Conservation (phyloP, 495 filamentous ascomycete species). For the Umbilicaria muhlenbergii region DNA sequence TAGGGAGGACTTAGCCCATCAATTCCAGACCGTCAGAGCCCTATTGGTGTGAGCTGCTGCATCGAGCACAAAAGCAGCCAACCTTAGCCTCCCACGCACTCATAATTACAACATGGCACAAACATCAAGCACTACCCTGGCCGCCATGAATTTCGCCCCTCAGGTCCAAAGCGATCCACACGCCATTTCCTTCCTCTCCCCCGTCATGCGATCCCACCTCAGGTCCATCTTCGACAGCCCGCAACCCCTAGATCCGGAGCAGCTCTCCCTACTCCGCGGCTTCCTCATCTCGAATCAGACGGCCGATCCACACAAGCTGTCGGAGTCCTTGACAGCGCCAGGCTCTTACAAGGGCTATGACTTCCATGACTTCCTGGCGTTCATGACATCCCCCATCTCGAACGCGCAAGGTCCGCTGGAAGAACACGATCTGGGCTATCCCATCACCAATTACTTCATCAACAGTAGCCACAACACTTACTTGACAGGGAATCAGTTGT, state of each 20-base stretch:
- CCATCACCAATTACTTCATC: slow-evolving; percentile 78
- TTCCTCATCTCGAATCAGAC: not conserved
- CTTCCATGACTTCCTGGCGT: slow-evolving; percentile 36
- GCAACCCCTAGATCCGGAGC: slow-evolving; percentile 4
- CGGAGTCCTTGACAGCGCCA: not conserved
- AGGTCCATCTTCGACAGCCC: slow-evolving; percentile 6
- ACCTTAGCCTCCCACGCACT: no score
- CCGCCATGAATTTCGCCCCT: no score
- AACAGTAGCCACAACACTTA: slow-evolving; percentile 94
- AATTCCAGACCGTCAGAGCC: no score
- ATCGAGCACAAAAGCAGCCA: no score
- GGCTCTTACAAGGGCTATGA: slow-evolving; percentile 7
- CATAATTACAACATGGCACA: no score
- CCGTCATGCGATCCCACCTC: slow-evolving; percentile 6
- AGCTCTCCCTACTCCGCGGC: not conserved
- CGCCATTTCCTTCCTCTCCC: slow-evolving; percentile 5
- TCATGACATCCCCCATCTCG: slow-evolving; percentile 42
- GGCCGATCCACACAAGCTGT: not conserved
- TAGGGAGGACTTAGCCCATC: no score
- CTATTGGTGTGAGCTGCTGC: no score
- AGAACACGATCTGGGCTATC: slow-evolving; percentile 39
- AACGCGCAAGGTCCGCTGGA: slow-evolving; percentile 22
- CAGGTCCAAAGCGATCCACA: not conserved
- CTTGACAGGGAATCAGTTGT: slow-evolving; percentile 82
- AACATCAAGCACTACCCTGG: no score